A percentile compares a stretch with the other conserved stretches of the same genome.
Conservation (phyloP, 805 yeast genomes). For the Spathaspora passalidarum region DNA sequence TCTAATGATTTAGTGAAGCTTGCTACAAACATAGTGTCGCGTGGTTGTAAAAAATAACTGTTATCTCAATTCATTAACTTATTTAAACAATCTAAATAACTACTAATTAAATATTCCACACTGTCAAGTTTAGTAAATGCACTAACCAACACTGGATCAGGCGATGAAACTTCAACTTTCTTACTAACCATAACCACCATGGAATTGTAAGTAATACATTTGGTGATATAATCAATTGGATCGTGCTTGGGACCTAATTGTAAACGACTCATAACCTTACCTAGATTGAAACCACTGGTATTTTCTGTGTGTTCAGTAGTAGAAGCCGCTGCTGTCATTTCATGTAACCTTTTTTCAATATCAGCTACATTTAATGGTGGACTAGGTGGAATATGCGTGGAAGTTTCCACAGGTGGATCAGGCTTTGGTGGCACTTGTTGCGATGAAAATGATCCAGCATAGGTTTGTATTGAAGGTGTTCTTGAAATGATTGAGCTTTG, state of each 20-base stretch:
- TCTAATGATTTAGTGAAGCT: too few species aligned
- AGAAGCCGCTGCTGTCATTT: slow-evolving; percentile 7
- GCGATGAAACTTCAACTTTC: slow-evolving; percentile 57
- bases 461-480: not conserved
- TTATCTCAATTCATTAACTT: not conserved
- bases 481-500: not conserved
- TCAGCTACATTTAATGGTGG: slow-evolving; percentile 23
- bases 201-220: slow-evolving; percentile 57
- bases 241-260: slow-evolving; percentile 26
- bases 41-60: too few species aligned
- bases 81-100: slow-evolving; percentile 22
- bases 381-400: not conserved
- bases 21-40: too few species aligned
- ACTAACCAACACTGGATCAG: slow-evolving; percentile 65
- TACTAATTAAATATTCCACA: slow-evolving; percentile 48
- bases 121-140: slow-evolving; percentile 62
- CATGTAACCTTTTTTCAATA: slow-evolving; percentile 16
- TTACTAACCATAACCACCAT: slow-evolving; percentile 61
- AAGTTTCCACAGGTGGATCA: not conserved
- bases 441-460: slow-evolving; percentile 5
- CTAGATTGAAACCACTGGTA: slow-evolving; percentile 13
- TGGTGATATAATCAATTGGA: slow-evolving; percentile 54
- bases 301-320: not conserved
- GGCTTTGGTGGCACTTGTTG: not conserved
- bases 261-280: slow-evolving; percentile 22